Conservation (phyloP, 2,329 filamentous ascomycete species). For the Ophiostoma tasmaniense region DNA sequence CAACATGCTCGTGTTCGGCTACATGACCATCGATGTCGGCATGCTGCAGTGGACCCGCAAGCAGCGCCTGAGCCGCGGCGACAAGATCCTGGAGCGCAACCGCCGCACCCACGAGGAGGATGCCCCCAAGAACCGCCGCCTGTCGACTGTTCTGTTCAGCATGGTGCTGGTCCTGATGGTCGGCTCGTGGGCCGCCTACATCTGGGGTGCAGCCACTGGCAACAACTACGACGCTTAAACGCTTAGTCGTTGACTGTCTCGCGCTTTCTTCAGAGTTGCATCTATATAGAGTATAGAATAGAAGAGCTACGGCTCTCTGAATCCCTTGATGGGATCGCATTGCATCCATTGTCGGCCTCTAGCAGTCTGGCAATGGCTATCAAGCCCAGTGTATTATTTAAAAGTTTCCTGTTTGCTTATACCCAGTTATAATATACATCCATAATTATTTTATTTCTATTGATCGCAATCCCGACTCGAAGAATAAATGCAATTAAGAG, state of each 20-base stretch:
- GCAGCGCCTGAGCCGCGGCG: slow-evolving; percentile 38
- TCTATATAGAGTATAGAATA: background rate
- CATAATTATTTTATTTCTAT: too few relatives aligned
- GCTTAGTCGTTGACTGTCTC: background rate
- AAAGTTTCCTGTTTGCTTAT: background rate
- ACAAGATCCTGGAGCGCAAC: slow-evolving; percentile 33
- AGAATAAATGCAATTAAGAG: background rate
- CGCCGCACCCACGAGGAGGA: background rate
- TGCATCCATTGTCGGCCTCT: background rate
- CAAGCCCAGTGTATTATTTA: background rate
- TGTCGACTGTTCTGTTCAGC: slow-evolving; percentile 35
- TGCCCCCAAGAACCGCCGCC: background rate
- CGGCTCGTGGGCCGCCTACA: slow-evolving; percentile 48
- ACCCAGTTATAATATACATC: background rate
- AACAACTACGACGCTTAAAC: slow-evolving; percentile 10
- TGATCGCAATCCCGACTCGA: too few relatives aligned
- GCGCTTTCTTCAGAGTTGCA: background rate
- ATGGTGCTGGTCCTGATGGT: slow-evolving; percentile 38
- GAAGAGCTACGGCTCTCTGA: background rate
- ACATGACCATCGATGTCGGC: slow-evolving; percentile 35
- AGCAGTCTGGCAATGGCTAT: background rate
- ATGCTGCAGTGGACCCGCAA: slow-evolving; percentile 51
- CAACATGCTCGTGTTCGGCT: slow-evolving; percentile 26
- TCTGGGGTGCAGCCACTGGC: slow-evolving; percentile 47
- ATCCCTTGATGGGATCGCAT: background rate